phyloP scores from a whole-genome alignment of 768 basidiomycete species.

The Krasilnikovozyma curviuscula region DNA sequence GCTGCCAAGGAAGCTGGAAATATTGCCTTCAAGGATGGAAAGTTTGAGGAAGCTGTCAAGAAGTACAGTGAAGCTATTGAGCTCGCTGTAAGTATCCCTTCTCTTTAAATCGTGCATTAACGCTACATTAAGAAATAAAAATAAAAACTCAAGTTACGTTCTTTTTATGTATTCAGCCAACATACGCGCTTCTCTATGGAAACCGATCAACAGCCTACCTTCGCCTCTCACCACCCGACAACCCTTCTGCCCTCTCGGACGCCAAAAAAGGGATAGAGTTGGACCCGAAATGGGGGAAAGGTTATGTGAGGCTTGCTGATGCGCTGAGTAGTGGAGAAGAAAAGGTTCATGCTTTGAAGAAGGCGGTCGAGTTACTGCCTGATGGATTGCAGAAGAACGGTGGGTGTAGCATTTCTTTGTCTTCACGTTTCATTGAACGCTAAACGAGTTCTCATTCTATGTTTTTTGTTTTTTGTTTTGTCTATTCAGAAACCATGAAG shows the following conservation, averaged over 20 bases:
- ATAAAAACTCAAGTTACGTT: background rate
- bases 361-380: background rate
- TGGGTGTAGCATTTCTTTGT: background rate
- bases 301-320: conserved; percentile 6
- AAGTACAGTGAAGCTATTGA: conserved; percentile 4
- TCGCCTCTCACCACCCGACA: background rate
- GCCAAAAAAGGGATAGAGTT: background rate
- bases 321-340: background rate
- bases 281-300: conserved; percentile 5
- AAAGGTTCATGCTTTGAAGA: background rate
- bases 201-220: conserved; percentile 9
- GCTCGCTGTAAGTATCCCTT: background rate
- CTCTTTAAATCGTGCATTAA: too few relatives aligned
- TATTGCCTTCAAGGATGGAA: conserved; percentile 3
- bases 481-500: background rate
- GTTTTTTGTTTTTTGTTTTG: background rate
- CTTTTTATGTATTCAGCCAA: background rate
- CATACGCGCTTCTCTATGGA: conserved; percentile 1
- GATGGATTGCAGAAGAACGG: conserved; percentile 4
- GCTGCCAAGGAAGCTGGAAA: conserved; percentile 6
- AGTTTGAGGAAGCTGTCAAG: background rate
- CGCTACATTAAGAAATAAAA: background rate
- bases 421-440: background rate
- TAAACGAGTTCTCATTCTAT: background rate
- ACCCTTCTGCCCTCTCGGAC: conserved; percentile 1